Base-by-base conservation (phyloP, 208 protist genomes). In the Wallacemonas sp. region DNA sequence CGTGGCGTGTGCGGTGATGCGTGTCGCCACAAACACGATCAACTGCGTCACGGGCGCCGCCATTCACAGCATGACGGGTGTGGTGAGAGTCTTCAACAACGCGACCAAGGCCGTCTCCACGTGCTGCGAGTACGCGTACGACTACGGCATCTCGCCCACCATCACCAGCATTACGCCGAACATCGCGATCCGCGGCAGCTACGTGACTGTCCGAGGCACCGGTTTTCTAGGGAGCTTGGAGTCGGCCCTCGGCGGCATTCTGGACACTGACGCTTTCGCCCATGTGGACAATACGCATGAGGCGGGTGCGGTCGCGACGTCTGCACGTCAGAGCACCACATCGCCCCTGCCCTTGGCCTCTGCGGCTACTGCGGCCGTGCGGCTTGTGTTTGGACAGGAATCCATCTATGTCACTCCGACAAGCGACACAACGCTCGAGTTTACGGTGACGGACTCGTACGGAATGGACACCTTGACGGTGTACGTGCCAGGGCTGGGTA, bases 51-150 rank as follows among this genome's bases (percentile, higher is more conserved):
- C 78, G 0, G 28, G 44, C n/a, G n/a, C 41, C 6, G 41, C 68
- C 0, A 31, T 24, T 0, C 31, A 49, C 51, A 47, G 56, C 17
- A 15, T 42, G 26, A 53, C 53, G 0, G 78, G 72, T 0, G 5
- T 41, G 1, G 78, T 80, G 0, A n/a, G 3, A 1, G 72, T 84
- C 14, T 11, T 33, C 33, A 75, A 71, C 67, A 41, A 1, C 54
- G 58, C 59, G 47, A 70, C 67, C 19, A 65, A 59, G 33, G 63
- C 42, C n/a, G 28, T 47, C 14, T 66, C 54, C 49, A 63, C 38
- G 34, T 79, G 72, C 70, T 79, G 78, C 54, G 1, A 3, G 33
- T 84, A 77, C 72, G 70, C 39, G n/a, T 84, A 75, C 65, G 21
- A 41, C 61, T 31, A 34, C 26, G 60, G 15, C 45, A 55, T 77